These are phyloP conservation scores for Helicostylum pulchrum DNA, from an alignment of 192 early-diverging fungal species.

Conservation along the genomic window DNA sequence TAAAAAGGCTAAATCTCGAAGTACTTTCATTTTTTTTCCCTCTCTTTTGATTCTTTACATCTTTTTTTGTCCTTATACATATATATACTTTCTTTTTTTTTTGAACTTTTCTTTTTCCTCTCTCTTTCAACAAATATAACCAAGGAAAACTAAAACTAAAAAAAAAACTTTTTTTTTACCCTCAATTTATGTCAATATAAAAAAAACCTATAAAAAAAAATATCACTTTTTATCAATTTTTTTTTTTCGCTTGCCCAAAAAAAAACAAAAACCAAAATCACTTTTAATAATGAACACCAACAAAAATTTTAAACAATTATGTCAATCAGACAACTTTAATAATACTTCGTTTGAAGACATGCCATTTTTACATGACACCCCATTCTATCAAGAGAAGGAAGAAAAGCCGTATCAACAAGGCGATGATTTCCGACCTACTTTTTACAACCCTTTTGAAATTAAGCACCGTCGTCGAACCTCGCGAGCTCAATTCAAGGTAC, in stretches of 20 bases:
- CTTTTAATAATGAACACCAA: constrained; percentile 2
- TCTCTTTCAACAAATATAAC: too few species aligned
- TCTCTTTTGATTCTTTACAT: constrained; percentile 11
- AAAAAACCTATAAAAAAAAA: not conserved
- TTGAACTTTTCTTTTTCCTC: constrained; percentile 1
- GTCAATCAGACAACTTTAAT: not conserved
- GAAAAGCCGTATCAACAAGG: constrained; percentile 3
- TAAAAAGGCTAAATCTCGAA: too few species aligned
- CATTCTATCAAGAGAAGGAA: not conserved
- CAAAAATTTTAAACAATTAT: constrained; percentile 14
- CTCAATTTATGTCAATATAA: not conserved
- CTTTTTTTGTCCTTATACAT: constrained; percentile 6
- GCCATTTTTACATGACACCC: not conserved
- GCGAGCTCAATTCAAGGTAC: constrained; percentile 65
- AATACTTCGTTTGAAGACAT: not conserved
- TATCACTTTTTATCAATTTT: too few species aligned
- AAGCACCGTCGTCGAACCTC: constrained; percentile 74
- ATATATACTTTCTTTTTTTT: not conserved
- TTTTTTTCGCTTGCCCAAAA: too few species aligned
- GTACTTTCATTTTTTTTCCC: constrained; percentile 1
- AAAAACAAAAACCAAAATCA: not conserved
- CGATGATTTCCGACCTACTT: constrained; percentile 62
- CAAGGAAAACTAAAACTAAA: not conserved
- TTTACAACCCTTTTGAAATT: constrained; percentile 76
- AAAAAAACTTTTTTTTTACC: not conserved